These are phyloP conservation scores for Ailanthus altissimus DNA, from an alignment of 345 rosid genomes.

Conservation along the genomic window DNA sequence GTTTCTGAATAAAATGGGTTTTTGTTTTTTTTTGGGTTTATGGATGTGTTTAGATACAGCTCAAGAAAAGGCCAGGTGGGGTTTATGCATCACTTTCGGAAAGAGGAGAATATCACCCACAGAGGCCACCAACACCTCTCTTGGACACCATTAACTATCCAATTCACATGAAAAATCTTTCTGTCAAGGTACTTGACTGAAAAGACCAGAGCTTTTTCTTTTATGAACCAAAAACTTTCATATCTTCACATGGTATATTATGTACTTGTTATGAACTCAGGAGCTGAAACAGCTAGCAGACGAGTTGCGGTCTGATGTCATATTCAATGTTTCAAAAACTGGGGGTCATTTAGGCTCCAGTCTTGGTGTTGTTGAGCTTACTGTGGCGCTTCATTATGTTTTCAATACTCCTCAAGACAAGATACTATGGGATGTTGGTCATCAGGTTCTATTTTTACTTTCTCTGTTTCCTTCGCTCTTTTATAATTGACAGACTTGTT, in stretches of 20 bases:
- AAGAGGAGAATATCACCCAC: slow-evolving; percentile 65
- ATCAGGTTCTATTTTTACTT: slow-evolving; percentile 58
- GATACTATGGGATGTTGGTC: slow-evolving; percentile 98
- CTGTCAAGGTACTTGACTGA: slow-evolving; percentile 52
- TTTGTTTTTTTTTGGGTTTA: not conserved
- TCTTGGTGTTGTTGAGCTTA: slow-evolving; percentile 98
- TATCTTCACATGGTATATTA: not conserved
- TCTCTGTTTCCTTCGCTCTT: not conserved
- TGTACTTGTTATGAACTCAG: slow-evolving; percentile 30
- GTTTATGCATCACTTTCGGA: slow-evolving; percentile 79
- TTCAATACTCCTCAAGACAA: slow-evolving; percentile 86
- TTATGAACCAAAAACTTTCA: not conserved
- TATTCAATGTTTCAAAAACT: slow-evolving; percentile 86
- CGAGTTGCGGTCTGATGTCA: slow-evolving; percentile 88
- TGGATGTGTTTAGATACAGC: slow-evolving; percentile 42
- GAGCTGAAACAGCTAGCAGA: slow-evolving; percentile 86
- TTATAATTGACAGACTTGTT: not conserved
- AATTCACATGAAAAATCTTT: slow-evolving; percentile 93
- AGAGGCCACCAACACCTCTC: slow-evolving; percentile 86
- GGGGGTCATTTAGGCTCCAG: slow-evolving; percentile 98
- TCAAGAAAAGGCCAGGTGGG: slow-evolving; percentile 51
- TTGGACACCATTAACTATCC: slow-evolving; percentile 92
- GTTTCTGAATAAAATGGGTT: slow-evolving; percentile 25
- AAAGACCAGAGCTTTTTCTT: not conserved
- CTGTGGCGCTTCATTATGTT: slow-evolving; percentile 95